phyloP scores from a whole-genome alignment of 768 basidiomycete genomes.

The Termitomyces sp. region DNA sequence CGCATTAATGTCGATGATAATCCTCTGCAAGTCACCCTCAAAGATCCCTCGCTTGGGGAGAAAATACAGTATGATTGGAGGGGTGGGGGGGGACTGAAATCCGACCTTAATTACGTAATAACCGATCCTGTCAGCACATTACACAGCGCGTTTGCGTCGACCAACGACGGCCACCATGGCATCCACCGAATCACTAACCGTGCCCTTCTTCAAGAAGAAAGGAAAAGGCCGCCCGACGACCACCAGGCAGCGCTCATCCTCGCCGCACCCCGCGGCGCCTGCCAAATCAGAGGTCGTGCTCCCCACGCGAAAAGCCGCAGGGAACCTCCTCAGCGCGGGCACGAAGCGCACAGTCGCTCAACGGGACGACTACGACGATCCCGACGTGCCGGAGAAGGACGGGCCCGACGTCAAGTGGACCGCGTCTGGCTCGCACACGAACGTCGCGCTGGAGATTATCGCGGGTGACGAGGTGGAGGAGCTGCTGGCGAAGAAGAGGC shows the following conservation, averaged over 20 bases:
- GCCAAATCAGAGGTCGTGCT: slow-evolving; percentile 71
- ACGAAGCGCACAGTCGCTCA: slow-evolving; percentile 48
- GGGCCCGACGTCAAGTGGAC: slow-evolving; percentile 77
- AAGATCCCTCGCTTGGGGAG: too few species aligned
- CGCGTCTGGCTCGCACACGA: slow-evolving; percentile 66
- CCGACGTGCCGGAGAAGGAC: slow-evolving; percentile 49
- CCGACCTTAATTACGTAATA: slow-evolving; percentile 8
- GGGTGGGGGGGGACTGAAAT: too few species aligned
- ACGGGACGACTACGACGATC: slow-evolving; percentile 54
- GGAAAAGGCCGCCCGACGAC: slow-evolving; percentile 76
- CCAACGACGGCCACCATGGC: slow-evolving; percentile 31
- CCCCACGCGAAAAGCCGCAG: slow-evolving; percentile 61
- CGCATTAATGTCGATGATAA: too few species aligned
- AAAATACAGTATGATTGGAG: too few species aligned
- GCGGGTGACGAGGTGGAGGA: slow-evolving; percentile 81
- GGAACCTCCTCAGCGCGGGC: slow-evolving; percentile 62
- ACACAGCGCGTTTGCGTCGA: neutral
- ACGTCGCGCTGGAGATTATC: slow-evolving; percentile 68
- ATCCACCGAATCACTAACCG: slow-evolving; percentile 36
- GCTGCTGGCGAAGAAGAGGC: slow-evolving; percentile 63
- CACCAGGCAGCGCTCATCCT: slow-evolving; percentile 67
- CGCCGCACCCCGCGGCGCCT: slow-evolving; percentile 31
- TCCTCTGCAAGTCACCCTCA: too few species aligned
- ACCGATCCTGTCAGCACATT: neutral
- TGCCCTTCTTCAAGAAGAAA: slow-evolving; percentile 86